Conservation (phyloP, 371 early-diverging fungal species). For the Mucor mucedo region DNA sequence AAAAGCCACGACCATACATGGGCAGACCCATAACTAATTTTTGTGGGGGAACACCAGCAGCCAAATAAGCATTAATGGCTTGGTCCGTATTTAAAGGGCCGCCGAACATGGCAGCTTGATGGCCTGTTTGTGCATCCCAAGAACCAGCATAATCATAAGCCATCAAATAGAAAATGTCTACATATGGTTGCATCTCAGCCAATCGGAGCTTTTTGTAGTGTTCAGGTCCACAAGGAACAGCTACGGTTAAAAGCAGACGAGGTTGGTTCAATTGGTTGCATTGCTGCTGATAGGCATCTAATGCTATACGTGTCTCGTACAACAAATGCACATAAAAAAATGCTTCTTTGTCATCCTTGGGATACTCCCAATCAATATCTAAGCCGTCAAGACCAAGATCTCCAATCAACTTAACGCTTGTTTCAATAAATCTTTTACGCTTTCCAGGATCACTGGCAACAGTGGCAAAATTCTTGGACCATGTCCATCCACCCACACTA, state of each 20-base stretch:
- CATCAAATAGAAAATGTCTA: slow-evolving; percentile 82
- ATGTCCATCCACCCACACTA: slow-evolving; percentile 91
- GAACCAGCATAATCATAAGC: slow-evolving; percentile 80
- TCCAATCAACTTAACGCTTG: slow-evolving; percentile 62
- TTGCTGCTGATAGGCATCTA: slow-evolving; percentile 58
- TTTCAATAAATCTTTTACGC: slow-evolving; percentile 65
- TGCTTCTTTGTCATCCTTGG: slow-evolving; percentile 75
- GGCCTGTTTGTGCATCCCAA: slow-evolving; percentile 76
- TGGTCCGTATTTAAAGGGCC: slow-evolving; percentile 62
- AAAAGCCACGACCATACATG: slow-evolving; percentile 87
- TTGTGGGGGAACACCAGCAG: slow-evolving; percentile 72
- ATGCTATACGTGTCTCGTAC: slow-evolving; percentile 64
- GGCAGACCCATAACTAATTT: slow-evolving; percentile 86
- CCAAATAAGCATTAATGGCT: slow-evolving; percentile 72
- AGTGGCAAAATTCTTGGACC: slow-evolving; percentile 82
- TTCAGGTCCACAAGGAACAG: slow-evolving; percentile 73
- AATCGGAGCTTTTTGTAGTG: slow-evolving; percentile 65
- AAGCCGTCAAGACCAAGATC: slow-evolving; percentile 61
- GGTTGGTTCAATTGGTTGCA: slow-evolving; percentile 46
- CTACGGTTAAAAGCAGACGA: slow-evolving; percentile 66
- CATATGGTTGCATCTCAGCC: slow-evolving; percentile 63
- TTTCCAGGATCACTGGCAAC: slow-evolving; percentile 64
- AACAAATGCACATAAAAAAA: slow-evolving; percentile 76
- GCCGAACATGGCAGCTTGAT: slow-evolving; percentile 85
- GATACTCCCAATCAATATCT: slow-evolving; percentile 91